A percentile compares a stretch with the other conserved stretches of the same genome.
These are phyloP conservation scores for Jatropha multifida DNA, from an alignment of 441 rosid genomes.

Conservation along the genomic window DNA sequence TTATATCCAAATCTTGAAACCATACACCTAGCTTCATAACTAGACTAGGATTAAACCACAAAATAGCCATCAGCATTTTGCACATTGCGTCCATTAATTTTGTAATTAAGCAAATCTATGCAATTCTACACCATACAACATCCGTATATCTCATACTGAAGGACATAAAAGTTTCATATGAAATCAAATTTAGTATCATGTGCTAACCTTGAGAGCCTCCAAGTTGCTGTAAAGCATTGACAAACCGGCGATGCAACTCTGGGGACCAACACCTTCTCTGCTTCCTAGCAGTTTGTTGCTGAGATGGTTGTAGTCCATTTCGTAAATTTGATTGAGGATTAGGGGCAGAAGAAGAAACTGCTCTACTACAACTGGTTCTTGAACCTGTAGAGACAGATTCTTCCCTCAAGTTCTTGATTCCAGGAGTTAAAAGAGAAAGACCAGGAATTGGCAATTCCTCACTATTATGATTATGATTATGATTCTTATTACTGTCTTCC, in stretches of 20 bases:
- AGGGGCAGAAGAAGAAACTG: constrained; percentile 43
- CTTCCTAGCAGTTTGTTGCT: constrained; percentile 65
- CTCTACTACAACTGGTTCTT: constrained; percentile 44
- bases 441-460: constrained; percentile 46
- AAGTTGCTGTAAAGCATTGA: constrained; percentile 79
- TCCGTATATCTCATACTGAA: constrained; percentile 7
- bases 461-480: constrained; percentile 1
- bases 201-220: constrained; percentile 88
- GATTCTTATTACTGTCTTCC: constrained; percentile 28
- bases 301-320: constrained; percentile 41
- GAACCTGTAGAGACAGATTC: constrained; percentile 48
- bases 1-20: neutral
- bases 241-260: constrained; percentile 80
- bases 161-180: neutral
- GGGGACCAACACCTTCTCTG: constrained; percentile 98
- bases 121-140: neutral
- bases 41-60: neutral
- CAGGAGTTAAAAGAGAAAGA: constrained; percentile 54
- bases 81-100: neutral
- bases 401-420: constrained; percentile 51
- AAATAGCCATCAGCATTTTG: neutral
- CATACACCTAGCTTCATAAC: neutral
- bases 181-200: constrained; percentile 6
- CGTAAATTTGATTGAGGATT: constrained; percentile 39
- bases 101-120: constrained; percentile 6